Evolutionary conservation across 169 alveolate genomes (phyloP).

Genomic region (Plasmodium billcollinsi): DNA sequence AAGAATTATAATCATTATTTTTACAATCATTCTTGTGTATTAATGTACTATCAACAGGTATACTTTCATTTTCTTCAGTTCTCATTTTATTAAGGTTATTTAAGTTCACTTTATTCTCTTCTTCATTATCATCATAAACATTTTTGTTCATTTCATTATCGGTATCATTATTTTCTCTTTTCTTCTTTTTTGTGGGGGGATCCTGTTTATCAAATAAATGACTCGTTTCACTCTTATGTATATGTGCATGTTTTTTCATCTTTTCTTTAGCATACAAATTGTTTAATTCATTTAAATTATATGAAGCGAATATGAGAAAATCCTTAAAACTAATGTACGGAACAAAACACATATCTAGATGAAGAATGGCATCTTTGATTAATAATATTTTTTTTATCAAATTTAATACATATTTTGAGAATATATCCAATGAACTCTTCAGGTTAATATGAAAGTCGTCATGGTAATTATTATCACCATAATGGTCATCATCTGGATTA

Average conservation of each 20-base stretch:
- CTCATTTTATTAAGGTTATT: neutral
- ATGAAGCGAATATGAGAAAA: conserved; percentile 50
- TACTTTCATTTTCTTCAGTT: neutral
- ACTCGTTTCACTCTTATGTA: neutral
- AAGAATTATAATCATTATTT: neutral
- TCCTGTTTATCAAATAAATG: neutral
- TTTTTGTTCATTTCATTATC: neutral
- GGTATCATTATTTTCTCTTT: neutral
- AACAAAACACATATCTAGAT: conserved; percentile 8
- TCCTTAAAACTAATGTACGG: conserved; percentile 54
- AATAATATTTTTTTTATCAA: conserved; percentile 22
- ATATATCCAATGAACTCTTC: conserved; percentile 6
- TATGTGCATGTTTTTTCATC: neutral
- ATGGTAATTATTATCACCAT: too few species aligned
- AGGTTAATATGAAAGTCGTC: too few species aligned
- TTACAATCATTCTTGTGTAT: neutral
- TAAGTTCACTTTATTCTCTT: neutral
- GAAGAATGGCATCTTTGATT: conserved; percentile 25
- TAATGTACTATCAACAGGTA: neutral
- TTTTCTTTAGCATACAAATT: conserved; percentile 2
- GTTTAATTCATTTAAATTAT: conserved; percentile 42
- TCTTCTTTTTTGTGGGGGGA: neutral
- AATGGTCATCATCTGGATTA: too few species aligned
- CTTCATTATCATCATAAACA: neutral
- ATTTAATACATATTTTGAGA: conserved; percentile 23